Base-by-base conservation (phyloP, 1,139 yeast species). In the Candida sojae region DNA sequence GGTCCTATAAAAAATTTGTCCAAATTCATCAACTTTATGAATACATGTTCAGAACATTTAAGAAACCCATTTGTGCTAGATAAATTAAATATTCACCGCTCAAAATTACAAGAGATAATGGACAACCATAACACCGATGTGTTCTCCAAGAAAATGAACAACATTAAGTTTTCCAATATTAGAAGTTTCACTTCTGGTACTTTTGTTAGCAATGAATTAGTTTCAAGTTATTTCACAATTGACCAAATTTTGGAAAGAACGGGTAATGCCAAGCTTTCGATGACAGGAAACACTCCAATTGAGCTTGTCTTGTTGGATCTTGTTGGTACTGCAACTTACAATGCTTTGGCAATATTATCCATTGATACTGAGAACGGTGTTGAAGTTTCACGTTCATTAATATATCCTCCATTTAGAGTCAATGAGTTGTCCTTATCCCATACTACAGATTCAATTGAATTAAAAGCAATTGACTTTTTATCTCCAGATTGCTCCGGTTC, bases 41-140 rank as follows among this genome's bases (percentile, higher is more conserved):
- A 59, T 12, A 47, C 55, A 3, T 58, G 71, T 10, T 40, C 57
- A 9, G 39, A 46, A 2, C 41, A 59, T n/a, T 52, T 68, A 17
- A 62, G 79, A 45, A 75, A 75, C 50, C 80, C 80, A 10, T 75
- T 73, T 50, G 63, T 74, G 12, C 53, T 71, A 34, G 76, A 70
- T 21, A 73, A 66, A 52, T 60, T 75, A 34, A 39, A 48, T 23
- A 50, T 44, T 3, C 58, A 63, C 31, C 56, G 52, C 37, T 28
- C 34, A 5, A 57, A 58, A 11, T 61, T 73, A 46, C 40, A 49
- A 4, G 39, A 47, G 6, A 52, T 74, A 12, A 47, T 70, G 12
- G 53, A 53, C 10, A 53, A 53, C 12, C 64, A 62, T 53, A 37
- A 58, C 8, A 48, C 52, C 13, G 35, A 52, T 6, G 55, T 55